Percentiles rank a stretch among this genome's conserved stretches.
These are phyloP conservation scores for Ceratocystiopsis sp. DNA, from an alignment of 2,329 filamentous ascomycete genomes.

Conservation along the genomic window DNA sequence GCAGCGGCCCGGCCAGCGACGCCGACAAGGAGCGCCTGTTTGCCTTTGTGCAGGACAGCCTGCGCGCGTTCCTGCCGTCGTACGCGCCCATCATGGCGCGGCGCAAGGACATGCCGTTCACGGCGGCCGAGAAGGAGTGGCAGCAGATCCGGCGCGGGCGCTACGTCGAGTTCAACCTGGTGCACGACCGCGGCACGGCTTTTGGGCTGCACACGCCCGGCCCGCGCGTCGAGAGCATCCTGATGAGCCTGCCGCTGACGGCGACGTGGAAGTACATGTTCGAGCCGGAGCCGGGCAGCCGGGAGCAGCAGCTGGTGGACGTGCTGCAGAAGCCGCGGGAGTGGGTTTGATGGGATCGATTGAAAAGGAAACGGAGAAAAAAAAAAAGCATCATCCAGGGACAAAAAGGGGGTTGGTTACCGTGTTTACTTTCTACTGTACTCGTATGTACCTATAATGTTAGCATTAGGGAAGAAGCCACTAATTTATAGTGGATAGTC, in stretches of 20 bases:
- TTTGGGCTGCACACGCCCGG: constrained; percentile 91
- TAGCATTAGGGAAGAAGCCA: too few relatives aligned
- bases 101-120: constrained; percentile 84
- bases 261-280: constrained; percentile 96
- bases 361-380: constrained; percentile 8
- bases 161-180: constrained; percentile 97
- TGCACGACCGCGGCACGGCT: constrained; percentile 86
- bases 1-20: constrained; percentile 33
- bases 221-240: constrained; percentile 82
- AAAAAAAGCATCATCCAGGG: constrained; percentile 1
- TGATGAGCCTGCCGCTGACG: constrained; percentile 91
- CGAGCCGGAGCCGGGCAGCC: constrained; percentile 53
- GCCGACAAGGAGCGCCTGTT: neutral
- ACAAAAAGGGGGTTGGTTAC: neutral
- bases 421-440: neutral
- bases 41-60: neutral
- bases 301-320: constrained; percentile 67
- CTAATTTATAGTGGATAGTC: too few relatives aligned
- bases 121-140: constrained; percentile 78
- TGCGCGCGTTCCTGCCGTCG: neutral
- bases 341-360: constrained; percentile 41
- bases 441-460: too few relatives aligned
- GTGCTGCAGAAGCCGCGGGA: constrained; percentile 48
- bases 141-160: constrained; percentile 87
- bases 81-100: constrained; percentile 48